Percentiles rank a stretch among this genome's conserved stretches.
Conservation (phyloP, 2,329 filamentous ascomycete genomes). For the Penicillium olsonii region DNA sequence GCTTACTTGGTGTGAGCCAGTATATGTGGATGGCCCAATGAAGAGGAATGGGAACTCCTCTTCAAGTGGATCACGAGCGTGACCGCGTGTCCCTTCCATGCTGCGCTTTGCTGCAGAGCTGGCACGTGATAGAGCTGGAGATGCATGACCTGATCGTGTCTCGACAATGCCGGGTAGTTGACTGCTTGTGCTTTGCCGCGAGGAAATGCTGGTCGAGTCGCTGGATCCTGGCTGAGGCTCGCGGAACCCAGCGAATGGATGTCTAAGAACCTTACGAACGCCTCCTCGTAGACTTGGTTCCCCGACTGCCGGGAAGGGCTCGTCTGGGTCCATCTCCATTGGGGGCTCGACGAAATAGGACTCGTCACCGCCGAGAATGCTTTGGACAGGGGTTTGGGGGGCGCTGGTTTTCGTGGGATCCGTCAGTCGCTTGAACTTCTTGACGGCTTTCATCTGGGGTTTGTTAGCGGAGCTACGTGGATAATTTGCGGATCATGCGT, state of each 20-base stretch:
- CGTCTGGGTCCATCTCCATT: slow-evolving; percentile 49
- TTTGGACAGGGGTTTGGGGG: slow-evolving; percentile 54
- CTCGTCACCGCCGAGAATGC: slow-evolving; percentile 59
- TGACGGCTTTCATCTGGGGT: slow-evolving; percentile 79
- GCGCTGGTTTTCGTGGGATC: slow-evolving; percentile 53
- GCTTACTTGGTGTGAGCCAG: slow-evolving; percentile 28
- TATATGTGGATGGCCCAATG: slow-evolving; percentile 65
- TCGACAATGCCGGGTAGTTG: slow-evolving; percentile 15
- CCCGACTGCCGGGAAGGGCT: slow-evolving; percentile 29
- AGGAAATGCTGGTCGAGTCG: slow-evolving; percentile 12
- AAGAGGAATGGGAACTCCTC: slow-evolving; percentile 71
- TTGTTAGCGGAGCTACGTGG: slow-evolving; percentile 8
- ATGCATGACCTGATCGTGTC: slow-evolving; percentile 8
- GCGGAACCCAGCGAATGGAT: slow-evolving; percentile 49
- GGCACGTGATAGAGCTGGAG: slow-evolving; percentile 31
- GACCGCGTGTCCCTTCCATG: slow-evolving; percentile 55
- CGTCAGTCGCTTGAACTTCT: slow-evolving; percentile 79
- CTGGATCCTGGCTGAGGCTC: neutral
- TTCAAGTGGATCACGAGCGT: slow-evolving; percentile 65
- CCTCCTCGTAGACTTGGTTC: slow-evolving; percentile 46
- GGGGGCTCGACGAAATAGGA: slow-evolving; percentile 61
- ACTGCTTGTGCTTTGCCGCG: slow-evolving; percentile 17
- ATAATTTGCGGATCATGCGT: neutral
- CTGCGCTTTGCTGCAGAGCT: slow-evolving; percentile 39
- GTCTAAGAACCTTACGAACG: slow-evolving; percentile 53